Percentiles rank a stretch among this genome's conserved stretches.
These are phyloP conservation scores for Crotalaria pallida DNA, from an alignment of 306 rosid species.

Conservation along the genomic window DNA sequence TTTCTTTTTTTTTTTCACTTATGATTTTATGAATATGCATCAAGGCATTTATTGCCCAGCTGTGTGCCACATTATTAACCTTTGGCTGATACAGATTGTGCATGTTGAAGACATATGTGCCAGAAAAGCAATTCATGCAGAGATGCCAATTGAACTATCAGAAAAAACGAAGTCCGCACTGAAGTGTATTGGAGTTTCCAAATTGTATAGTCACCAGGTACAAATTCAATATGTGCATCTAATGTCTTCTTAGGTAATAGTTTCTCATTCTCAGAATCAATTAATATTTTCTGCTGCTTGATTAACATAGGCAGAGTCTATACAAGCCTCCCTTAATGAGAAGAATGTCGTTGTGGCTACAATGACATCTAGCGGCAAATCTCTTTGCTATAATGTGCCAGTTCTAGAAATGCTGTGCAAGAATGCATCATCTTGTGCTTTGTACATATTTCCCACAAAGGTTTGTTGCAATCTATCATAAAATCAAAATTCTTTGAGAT, in stretches of 20 bases:
- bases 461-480: slow-evolving; percentile 36
- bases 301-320: slow-evolving; percentile 56
- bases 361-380: slow-evolving; percentile 96
- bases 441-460: slow-evolving; percentile 93
- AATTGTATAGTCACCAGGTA: slow-evolving; percentile 90
- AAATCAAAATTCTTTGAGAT: slow-evolving; percentile 14
- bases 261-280: slow-evolving; percentile 13
- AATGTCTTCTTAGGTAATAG: not conserved
- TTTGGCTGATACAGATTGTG: slow-evolving; percentile 56
- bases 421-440: slow-evolving; percentile 57
- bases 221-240: slow-evolving; percentile 19
- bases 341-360: slow-evolving; percentile 81
- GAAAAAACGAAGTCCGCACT: slow-evolving; percentile 58
- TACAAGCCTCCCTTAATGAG: slow-evolving; percentile 71
- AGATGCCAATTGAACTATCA: slow-evolving; percentile 57
- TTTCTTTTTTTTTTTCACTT: slow-evolving; percentile 1
- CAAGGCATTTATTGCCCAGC: slow-evolving; percentile 11
- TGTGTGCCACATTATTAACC: slow-evolving; percentile 23
- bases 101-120: slow-evolving; percentile 72
- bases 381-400: slow-evolving; percentile 89
- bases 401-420: slow-evolving; percentile 62
- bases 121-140: slow-evolving; percentile 51
- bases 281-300: slow-evolving; percentile 14
- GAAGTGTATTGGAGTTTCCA: slow-evolving; percentile 54
- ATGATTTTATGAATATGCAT: slow-evolving; percentile 12